Base-by-base conservation (phyloP, 495 filamentous ascomycete genomes). In the Penicillium arizonense region DNA sequence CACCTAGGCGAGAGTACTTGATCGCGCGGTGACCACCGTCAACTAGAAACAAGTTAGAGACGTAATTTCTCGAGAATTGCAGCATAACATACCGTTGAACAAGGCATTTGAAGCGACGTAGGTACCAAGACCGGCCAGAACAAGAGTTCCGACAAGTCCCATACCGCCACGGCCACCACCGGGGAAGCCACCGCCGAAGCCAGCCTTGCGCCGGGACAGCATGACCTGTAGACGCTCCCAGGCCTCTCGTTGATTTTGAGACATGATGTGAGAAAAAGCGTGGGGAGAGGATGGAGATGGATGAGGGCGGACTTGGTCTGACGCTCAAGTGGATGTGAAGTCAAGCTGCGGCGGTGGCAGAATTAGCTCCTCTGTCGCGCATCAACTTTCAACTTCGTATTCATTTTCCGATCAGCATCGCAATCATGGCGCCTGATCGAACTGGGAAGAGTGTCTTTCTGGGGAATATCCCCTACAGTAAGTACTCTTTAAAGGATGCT, bases 21-120 rank as follows among this genome's bases (percentile, higher is more conserved):
- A 98, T 98, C 44, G 94, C 94, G 68, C 94, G 86, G 78, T 97
- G 94, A 77, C 94, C 94, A 86, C 94, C 94, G 67, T 98, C 94
- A 57, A 98, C 94, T 90, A 46, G n/a, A 61, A 16, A n/a, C 38
- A 16, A 18, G 45, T 48, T 18, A 54, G 41, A 43, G 24, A 56
- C 13, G 20, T 44, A 20, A 12, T 26, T 5, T 13, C 11, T 30
- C 8, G 44, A 12, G 11, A 11, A 13, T 3, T 14, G 4, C 10
- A 34, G n/a, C n/a, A 38, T 14, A 10, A 7, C 44, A 26, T 55
- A 87, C 87, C 87, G 84, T 98, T 98, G 83, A 97, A 98, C 4
- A 98, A 86, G 30, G 92, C 82, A 77, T 91, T 93, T 62, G 90
- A 92, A 54, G 86, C 68, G 13, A 86, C 71, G 51, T 83, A 71